Evolutionary conservation across 2,329 filamentous ascomycete species (phyloP).

Genomic region (Fusarium stilboides): DNA sequence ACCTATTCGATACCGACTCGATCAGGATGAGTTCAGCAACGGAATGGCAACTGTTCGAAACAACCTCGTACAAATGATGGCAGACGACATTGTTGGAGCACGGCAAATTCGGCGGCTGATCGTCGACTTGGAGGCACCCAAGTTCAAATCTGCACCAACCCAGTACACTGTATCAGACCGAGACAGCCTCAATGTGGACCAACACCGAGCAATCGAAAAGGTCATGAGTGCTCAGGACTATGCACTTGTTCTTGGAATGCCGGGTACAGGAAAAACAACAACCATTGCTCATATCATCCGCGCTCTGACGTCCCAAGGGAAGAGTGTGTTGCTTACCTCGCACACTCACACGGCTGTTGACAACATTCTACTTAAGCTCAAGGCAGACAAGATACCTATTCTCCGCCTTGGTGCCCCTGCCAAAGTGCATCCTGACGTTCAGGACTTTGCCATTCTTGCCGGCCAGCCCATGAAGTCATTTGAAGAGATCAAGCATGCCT

Average conservation of each 20-base stretch:
- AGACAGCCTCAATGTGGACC: conserved; percentile 86
- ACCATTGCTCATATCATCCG: conserved; percentile 98
- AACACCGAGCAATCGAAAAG: conserved; percentile 88
- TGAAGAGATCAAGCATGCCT: conserved; percentile 86
- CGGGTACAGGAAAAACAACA: conserved; percentile 97
- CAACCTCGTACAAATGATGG: conserved; percentile 94
- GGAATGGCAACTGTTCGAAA: conserved; percentile 96
- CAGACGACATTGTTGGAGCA: conserved; percentile 79
- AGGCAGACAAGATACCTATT: conserved; percentile 81
- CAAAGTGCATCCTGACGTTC: conserved; percentile 91
- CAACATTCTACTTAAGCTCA: conserved; percentile 96
- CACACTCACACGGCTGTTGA: conserved; percentile 99
- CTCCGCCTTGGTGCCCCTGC: conserved; percentile 87
- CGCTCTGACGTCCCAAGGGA: conserved; percentile 87
- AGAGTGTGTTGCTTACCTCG: conserved; percentile 92
- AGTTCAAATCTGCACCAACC: conserved; percentile 78
- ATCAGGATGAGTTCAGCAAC: conserved; percentile 99
- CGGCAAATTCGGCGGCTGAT: conserved; percentile 83
- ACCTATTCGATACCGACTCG: conserved; percentile 83
- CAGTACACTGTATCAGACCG: conserved; percentile 74
- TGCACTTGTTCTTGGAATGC: conserved; percentile 97
- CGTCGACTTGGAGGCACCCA: conserved; percentile 80
- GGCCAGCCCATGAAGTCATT: conserved; percentile 81
- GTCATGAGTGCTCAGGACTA: conserved; percentile 97
- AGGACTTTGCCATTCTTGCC: conserved; percentile 86